These are phyloP conservation scores for Talaromyces stipitatus DNA, from an alignment of 495 filamentous ascomycete species.

Conservation along the genomic window DNA sequence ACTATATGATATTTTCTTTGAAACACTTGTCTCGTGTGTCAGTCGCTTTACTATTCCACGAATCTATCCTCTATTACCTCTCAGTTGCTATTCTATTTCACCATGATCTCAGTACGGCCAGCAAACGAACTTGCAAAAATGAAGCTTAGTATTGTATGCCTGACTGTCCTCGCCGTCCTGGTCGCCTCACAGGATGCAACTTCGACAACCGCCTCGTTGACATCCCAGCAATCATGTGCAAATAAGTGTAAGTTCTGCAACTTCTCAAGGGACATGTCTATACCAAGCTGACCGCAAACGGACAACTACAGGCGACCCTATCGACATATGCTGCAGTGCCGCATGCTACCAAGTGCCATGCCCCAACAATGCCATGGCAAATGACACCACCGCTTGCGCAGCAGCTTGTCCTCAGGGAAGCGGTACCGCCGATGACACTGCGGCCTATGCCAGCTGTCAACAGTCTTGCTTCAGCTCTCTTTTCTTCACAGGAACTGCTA, in stretches of 20 bases:
- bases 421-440: slow-evolving; percentile 50
- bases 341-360: slow-evolving; percentile 45
- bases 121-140: slow-evolving; percentile 15
- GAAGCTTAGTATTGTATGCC: slow-evolving; percentile 33
- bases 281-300: not conserved
- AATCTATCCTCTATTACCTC: not conserved
- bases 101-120: not conserved
- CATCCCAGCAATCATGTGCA: slow-evolving; percentile 23
- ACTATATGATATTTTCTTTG: not conserved
- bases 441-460: slow-evolving; percentile 50
- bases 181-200: slow-evolving; percentile 22
- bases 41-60: not conserved
- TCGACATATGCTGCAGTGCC: slow-evolving; percentile 32
- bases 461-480: slow-evolving; percentile 49
- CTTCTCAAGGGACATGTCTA: not conserved
- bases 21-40: not conserved
- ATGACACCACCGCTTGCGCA: slow-evolving; percentile 58
- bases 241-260: slow-evolving; percentile 24
- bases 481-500: slow-evolving; percentile 46
- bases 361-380: slow-evolving; percentile 52
- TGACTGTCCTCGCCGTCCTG: slow-evolving; percentile 28
- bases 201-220: slow-evolving; percentile 10
- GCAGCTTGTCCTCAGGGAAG: slow-evolving; percentile 58
- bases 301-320: slow-evolving; percentile 17
- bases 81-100: not conserved